These are phyloP conservation scores for Annulohypoxylon truncatum DNA, from an alignment of 2,329 filamentous ascomycete genomes.

Conservation along the genomic window DNA sequence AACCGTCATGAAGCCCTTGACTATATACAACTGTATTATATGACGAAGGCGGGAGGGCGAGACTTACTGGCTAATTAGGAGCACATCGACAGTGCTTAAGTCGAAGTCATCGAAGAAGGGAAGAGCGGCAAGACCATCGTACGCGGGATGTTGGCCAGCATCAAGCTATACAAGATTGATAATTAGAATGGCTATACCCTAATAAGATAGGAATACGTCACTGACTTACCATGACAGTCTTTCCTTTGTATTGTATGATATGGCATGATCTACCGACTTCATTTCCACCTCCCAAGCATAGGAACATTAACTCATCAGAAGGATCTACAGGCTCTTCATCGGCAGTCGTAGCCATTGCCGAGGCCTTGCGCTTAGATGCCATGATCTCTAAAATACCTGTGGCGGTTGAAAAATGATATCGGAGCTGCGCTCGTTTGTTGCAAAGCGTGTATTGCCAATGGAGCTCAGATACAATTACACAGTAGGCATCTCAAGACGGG, in stretches of 20 bases:
- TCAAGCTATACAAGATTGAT: slow-evolving; percentile 73
- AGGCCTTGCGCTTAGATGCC: slow-evolving; percentile 93
- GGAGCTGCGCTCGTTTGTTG: neutral
- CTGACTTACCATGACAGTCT: slow-evolving; percentile 90
- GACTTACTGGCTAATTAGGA: slow-evolving; percentile 99
- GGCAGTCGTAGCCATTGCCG: slow-evolving; percentile 73
- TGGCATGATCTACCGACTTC: slow-evolving; percentile 98
- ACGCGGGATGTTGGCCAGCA: slow-evolving; percentile 95
- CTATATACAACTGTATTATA: slow-evolving; percentile 30
- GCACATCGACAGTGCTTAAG: slow-evolving; percentile 94
- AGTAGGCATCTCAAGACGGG: neutral
- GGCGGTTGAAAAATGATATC: neutral
- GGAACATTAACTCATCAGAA: slow-evolving; percentile 92
- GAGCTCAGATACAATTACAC: neutral
- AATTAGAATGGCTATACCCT: slow-evolving; percentile 29
- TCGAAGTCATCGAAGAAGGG: slow-evolving; percentile 99
- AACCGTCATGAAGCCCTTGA: slow-evolving; percentile 45
- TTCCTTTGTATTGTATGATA: slow-evolving; percentile 98
- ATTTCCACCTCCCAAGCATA: slow-evolving; percentile 93
- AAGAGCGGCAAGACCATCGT: slow-evolving; percentile 91
- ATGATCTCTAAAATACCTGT: slow-evolving; percentile 59
- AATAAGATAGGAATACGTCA: slow-evolving; percentile 19
- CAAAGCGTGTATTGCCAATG: neutral
- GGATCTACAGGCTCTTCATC: slow-evolving; percentile 91
- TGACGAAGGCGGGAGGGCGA: slow-evolving; percentile 33